phyloP scores from a whole-genome alignment of 805 yeast genomes.

The Candida succiphila region DNA sequence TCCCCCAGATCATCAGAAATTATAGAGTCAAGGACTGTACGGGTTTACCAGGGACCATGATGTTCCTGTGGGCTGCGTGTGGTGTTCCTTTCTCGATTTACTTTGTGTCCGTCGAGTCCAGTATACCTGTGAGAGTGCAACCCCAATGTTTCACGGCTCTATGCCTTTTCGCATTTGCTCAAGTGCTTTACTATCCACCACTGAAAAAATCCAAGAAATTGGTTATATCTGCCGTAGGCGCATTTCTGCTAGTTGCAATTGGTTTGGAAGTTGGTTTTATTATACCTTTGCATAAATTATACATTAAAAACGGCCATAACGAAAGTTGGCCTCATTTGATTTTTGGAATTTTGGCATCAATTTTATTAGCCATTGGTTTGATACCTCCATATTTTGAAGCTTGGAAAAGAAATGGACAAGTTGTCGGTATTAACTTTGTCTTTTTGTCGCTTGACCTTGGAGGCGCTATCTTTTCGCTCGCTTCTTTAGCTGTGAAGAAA shows the following conservation, averaged over 20 bases:
- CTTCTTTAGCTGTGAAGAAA: conserved; percentile 40
- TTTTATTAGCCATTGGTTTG: conserved; percentile 39
- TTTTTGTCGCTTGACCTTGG: conserved; percentile 39
- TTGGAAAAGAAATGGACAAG: conserved; percentile 40
- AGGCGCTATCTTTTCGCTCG: conserved; percentile 56
- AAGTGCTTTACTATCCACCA: conserved; percentile 46
- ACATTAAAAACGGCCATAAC: conserved; percentile 24
- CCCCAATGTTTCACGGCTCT: conserved; percentile 45
- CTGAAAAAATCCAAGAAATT: conserved; percentile 20
- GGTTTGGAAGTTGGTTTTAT: conserved; percentile 39
- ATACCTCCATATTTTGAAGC: conserved; percentile 49
- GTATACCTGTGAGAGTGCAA: conserved; percentile 42
- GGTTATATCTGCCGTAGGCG: conserved; percentile 19
- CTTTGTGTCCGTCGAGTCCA: conserved; percentile 35
- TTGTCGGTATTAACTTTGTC: conserved; percentile 43
- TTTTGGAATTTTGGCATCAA: conserved; percentile 39
- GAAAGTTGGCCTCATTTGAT: conserved; percentile 36
- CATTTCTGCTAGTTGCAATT: conserved; percentile 26
- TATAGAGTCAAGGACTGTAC: conserved; percentile 69
- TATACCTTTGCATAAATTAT: conserved; percentile 38
- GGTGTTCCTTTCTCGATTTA: conserved; percentile 47
- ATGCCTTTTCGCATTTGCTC: conserved; percentile 37
- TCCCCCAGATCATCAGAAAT: conserved; percentile 67
- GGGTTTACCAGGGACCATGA: conserved; percentile 84
- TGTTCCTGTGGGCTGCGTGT: conserved; percentile 69